Evolutionary conservation across 1,284 basidiomycete genomes (phyloP).

Genomic region (Baeospora myosura): DNA sequence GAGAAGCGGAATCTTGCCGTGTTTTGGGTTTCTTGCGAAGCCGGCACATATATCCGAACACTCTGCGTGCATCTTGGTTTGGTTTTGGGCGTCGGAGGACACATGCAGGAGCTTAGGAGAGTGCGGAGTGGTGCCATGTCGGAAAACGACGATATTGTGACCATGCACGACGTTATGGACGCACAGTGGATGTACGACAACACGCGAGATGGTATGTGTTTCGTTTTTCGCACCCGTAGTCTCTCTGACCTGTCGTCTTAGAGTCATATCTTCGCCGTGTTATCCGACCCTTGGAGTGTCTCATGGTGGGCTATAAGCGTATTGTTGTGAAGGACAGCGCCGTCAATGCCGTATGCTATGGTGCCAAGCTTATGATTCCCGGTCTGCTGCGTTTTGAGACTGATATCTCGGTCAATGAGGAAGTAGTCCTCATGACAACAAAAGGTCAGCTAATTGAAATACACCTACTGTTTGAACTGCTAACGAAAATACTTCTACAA

Average conservation of each 20-base stretch:
- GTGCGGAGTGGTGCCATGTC: slow-evolving; percentile 94
- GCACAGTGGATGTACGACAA: slow-evolving; percentile 99
- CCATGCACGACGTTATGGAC: slow-evolving; percentile 99
- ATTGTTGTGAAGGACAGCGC: slow-evolving; percentile 99
- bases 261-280: slow-evolving; percentile 95
- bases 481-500: slow-evolving; percentile 9
- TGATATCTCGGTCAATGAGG: slow-evolving; percentile 93
- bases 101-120: slow-evolving; percentile 98
- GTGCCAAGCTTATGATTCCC: slow-evolving; percentile 99
- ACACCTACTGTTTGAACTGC: slow-evolving; percentile 6
- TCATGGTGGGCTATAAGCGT: slow-evolving; percentile 95
- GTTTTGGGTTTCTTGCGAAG: slow-evolving; percentile 99
- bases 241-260: slow-evolving; percentile 24
- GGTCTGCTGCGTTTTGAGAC: slow-evolving; percentile 95
- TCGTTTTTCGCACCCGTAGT: slow-evolving; percentile 11
- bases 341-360: slow-evolving; percentile 99
- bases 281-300: slow-evolving; percentile 90
- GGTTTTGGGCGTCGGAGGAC: slow-evolving; percentile 92
- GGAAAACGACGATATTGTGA: slow-evolving; percentile 97
- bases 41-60: slow-evolving; percentile 97
- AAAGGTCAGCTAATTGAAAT: slow-evolving; percentile 54
- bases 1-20: slow-evolving; percentile 95
- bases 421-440: slow-evolving; percentile 99
- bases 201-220: slow-evolving; percentile 81
- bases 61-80: slow-evolving; percentile 97